Base-by-base conservation (phyloP, 1,284 basidiomycete species). In the Kalmanozyma brasiliensis region DNA sequence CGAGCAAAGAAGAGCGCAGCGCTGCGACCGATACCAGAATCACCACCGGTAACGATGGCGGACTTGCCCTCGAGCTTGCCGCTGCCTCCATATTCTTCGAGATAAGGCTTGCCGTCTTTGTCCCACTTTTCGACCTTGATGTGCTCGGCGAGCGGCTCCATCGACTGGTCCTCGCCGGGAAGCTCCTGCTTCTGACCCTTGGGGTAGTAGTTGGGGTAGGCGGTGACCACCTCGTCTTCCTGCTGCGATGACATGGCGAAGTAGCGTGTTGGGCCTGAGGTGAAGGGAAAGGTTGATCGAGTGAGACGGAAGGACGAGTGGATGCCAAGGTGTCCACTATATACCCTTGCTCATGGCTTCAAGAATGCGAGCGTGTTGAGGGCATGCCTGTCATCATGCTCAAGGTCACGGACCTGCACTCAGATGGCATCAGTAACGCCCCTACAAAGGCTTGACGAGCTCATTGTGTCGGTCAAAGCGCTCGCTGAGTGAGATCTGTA, bases 1-100 rank as follows among this genome's bases (percentile, higher is more conserved):
- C 88, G 84, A 1, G 88, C 88, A 68, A 88, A 88, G 79, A 87
- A 84, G 57, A 87, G 84, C 9, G 88, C 87, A 1, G 86, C 86
- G 1, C 86, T 80, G 23, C 88, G 84, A 8, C 88, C 88, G 48
- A 89, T 89, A n/a, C 88, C 87, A 24, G 84, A 86, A 74, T 87
- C 86, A 26, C 84, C 86, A 32, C 85, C 84, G 7, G 85, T 89
- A 60, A 90, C 83, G 46, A 90, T 82, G 4, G 86, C 87, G 13
- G 85, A 86, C 83, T 89, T 89, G 33, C 85, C 87, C 76, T 85
- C 77, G 16, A 88, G 83, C 84, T 86, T 87, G 48, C 84, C 85
- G 22, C 79, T 83, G 4, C 86, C 85, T 49, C 76, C 73, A 78
- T 87, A 87, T 58, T 86, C 87, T 70, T 84, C 84, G 62, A 87